Percentiles rank a stretch among this genome's conserved stretches.
phyloP scores from a whole-genome alignment of 108 stramenopile genomes.

The Skeletonema marinoi region DNA sequence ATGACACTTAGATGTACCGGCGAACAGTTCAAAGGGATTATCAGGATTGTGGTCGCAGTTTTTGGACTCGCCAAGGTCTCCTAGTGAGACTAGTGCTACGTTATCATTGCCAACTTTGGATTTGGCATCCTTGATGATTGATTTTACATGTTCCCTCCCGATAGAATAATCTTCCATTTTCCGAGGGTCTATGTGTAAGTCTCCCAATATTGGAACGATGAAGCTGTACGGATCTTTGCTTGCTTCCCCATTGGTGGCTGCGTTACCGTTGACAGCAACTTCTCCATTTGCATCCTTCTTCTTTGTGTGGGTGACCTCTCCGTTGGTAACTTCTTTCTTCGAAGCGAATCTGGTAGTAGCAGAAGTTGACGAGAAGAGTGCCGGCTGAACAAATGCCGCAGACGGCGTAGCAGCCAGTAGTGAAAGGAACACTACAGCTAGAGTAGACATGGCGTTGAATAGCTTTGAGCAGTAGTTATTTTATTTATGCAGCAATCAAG shows the following conservation, averaged over 20 bases:
- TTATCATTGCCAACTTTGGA: slow-evolving; percentile 50
- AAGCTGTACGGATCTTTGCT: background rate
- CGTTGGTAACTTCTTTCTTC: background rate
- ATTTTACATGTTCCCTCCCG: slow-evolving; percentile 49
- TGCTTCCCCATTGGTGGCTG: background rate
- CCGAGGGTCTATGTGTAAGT: slow-evolving; percentile 85
- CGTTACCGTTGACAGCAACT: background rate
- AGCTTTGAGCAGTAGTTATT: background rate
- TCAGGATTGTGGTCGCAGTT: slow-evolving; percentile 42
- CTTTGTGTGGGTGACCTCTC: background rate
- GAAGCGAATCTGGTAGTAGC: background rate
- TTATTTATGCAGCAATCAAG: too few species aligned
- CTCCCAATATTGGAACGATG: slow-evolving; percentile 58
- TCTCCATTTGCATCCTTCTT: background rate
- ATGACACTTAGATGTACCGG: slow-evolving; percentile 72
- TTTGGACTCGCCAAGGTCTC: slow-evolving; percentile 59
- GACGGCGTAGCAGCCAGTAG: background rate
- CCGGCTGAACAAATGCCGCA: background rate
- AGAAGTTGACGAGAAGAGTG: background rate
- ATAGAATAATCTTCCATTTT: slow-evolving; percentile 74
- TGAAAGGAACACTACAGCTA: background rate
- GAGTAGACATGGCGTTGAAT: background rate
- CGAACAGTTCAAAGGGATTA: slow-evolving; percentile 51
- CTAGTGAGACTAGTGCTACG: slow-evolving; percentile 43
- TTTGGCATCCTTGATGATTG: slow-evolving; percentile 66